Percentiles rank a stretch among this genome's conserved stretches.
Evolutionary conservation across 768 basidiomycete species (phyloP).

Genomic region (Mycena vulgaris): DNA sequence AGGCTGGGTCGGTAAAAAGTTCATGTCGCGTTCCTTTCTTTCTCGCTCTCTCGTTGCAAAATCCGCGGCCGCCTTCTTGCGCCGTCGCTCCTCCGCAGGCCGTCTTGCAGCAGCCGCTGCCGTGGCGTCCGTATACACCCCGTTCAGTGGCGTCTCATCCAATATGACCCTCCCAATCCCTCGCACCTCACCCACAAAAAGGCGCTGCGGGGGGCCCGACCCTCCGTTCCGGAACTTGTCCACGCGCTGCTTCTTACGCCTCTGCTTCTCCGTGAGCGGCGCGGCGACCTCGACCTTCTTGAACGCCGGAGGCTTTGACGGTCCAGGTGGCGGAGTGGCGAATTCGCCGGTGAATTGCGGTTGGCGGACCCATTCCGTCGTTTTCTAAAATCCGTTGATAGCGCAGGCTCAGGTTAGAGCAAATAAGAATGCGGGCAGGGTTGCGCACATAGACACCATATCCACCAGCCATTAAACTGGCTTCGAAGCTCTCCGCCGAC

Average conservation of each 20-base stretch:
- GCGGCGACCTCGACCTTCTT: constrained; percentile 24
- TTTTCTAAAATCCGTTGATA: constrained; percentile 45
- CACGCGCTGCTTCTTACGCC: constrained; percentile 36
- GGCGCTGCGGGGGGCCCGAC: constrained; percentile 22
- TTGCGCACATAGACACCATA: constrained; percentile 63
- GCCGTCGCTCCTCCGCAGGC: constrained; percentile 30
- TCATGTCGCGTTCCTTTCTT: constrained; percentile 36
- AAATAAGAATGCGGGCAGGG: neutral
- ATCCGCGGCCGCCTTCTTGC: constrained; percentile 43
- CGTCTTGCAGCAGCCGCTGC: constrained; percentile 31
- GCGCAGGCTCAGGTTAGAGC: neutral
- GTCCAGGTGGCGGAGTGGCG: constrained; percentile 45
- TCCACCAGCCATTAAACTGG: constrained; percentile 69
- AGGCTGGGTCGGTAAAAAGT: constrained; percentile 49
- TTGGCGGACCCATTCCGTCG: constrained; percentile 41
- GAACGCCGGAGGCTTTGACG: constrained; percentile 37
- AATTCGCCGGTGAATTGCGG: constrained; percentile 53
- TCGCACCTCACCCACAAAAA: constrained; percentile 32
- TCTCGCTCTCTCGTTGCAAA: constrained; percentile 49
- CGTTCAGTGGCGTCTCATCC: constrained; percentile 36
- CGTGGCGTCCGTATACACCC: constrained; percentile 35
- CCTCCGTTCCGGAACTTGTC: constrained; percentile 40
- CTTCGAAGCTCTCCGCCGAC: constrained; percentile 70
- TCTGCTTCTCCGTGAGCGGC: constrained; percentile 37
- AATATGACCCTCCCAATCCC: constrained; percentile 36